Percentiles rank a stretch among this genome's conserved stretches.
phyloP scores from a whole-genome alignment of 2,329 filamentous ascomycete species.

The Myotisia sp. region DNA sequence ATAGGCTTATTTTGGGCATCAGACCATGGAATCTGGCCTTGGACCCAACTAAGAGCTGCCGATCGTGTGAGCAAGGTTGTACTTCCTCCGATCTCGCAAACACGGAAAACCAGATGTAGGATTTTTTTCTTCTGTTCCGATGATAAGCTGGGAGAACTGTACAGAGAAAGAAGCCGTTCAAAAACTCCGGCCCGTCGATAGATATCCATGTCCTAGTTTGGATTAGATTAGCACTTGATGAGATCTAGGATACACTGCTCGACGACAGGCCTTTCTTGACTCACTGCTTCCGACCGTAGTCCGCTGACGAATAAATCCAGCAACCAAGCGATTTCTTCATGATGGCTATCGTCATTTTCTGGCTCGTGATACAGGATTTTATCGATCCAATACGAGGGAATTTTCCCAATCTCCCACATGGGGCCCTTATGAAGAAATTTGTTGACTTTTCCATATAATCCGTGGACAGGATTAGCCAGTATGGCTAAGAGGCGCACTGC shows the following conservation, averaged over 20 bases:
- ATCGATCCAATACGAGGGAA: slow-evolving; percentile 48
- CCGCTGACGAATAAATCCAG: slow-evolving; percentile 56
- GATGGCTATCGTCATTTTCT: slow-evolving; percentile 56
- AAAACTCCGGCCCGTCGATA: slow-evolving; percentile 50
- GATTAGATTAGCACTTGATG: slow-evolving; percentile 2
- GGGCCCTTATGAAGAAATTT: slow-evolving; percentile 66
- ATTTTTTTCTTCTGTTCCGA: slow-evolving; percentile 49
- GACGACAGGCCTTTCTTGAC: too few species aligned
- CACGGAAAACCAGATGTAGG: slow-evolving; percentile 47
- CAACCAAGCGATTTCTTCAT: slow-evolving; percentile 61
- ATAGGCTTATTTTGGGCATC: slow-evolving; percentile 28
- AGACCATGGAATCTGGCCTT: slow-evolving; percentile 42
- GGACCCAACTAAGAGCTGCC: slow-evolving; percentile 61
- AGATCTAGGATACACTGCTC: background rate
- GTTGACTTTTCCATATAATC: slow-evolving; percentile 76
- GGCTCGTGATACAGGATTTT: slow-evolving; percentile 62
- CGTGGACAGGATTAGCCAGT: slow-evolving; percentile 61
- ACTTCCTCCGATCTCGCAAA: slow-evolving; percentile 55
- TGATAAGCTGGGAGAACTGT: slow-evolving; percentile 51
- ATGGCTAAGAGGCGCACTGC: slow-evolving; percentile 56
- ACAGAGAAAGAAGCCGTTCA: slow-evolving; percentile 58
- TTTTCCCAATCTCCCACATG: slow-evolving; percentile 49
- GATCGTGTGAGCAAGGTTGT: slow-evolving; percentile 68
- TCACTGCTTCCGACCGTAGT: slow-evolving; percentile 41
- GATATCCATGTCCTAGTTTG: slow-evolving; percentile 31